These are phyloP conservation scores for Trichoderma simmonsii DNA, from an alignment of 2,329 filamentous ascomycete genomes.

Conservation along the genomic window DNA sequence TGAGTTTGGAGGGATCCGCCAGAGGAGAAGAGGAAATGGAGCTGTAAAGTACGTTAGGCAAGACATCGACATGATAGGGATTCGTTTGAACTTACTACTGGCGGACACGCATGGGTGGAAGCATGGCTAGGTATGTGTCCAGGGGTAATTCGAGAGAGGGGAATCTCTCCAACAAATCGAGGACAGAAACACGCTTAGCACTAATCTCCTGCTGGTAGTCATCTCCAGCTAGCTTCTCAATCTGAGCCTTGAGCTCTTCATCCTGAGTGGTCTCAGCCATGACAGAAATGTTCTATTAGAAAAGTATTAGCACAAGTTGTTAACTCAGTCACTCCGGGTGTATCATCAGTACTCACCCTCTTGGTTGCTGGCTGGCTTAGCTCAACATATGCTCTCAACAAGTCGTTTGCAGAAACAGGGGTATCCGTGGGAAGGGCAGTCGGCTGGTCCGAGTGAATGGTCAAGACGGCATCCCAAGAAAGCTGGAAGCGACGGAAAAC, in stretches of 20 bases:
- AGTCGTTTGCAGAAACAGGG: conserved; percentile 58
- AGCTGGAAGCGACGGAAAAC: conserved; percentile 65
- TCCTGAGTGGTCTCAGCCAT: conserved; percentile 50
- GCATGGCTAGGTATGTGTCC: conserved; percentile 64
- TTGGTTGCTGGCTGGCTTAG: conserved; percentile 69
- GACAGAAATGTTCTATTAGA: conserved; percentile 35
- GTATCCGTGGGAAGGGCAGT: conserved; percentile 53
- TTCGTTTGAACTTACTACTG: conserved; percentile 51
- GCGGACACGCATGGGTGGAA: conserved; percentile 74
- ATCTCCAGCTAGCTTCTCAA: conserved; percentile 47
- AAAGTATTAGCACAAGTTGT: conserved; percentile 18
- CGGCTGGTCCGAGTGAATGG: conserved; percentile 51
- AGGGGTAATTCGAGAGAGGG: conserved; percentile 59
- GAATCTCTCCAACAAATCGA: conserved; percentile 68
- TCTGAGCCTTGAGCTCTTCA: conserved; percentile 38
- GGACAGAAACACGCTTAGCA: conserved; percentile 58
- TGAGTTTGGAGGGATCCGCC: conserved; percentile 52
- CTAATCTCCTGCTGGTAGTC: conserved; percentile 48
- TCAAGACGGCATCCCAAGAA: conserved; percentile 65
- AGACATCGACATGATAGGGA: background rate
- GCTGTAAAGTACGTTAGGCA: conserved; percentile 26
- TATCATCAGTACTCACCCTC: conserved; percentile 41
- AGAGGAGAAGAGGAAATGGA: conserved; percentile 75
- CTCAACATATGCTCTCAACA: conserved; percentile 70
- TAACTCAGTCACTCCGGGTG: background rate